Percentiles rank a stretch among this genome's conserved stretches.
Evolutionary conservation across 345 rosid species (phyloP).

Genomic region (Euphorbia tirucalli): DNA sequence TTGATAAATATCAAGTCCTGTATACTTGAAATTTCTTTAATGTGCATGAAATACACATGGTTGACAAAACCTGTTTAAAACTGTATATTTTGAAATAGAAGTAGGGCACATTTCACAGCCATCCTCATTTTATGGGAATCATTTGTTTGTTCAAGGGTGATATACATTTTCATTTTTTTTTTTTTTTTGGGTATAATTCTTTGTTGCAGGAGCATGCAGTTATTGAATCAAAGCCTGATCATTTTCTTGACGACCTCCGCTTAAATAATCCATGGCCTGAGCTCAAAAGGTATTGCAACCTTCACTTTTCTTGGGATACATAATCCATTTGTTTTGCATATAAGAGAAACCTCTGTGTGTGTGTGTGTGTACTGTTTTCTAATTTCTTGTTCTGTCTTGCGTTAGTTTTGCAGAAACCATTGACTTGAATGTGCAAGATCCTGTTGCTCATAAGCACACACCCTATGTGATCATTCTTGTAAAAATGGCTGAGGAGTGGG

Average conservation of each 20-base stretch:
- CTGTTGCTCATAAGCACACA: constrained; percentile 87
- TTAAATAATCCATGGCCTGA: constrained; percentile 95
- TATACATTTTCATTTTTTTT: too few relatives aligned
- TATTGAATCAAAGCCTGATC: constrained; percentile 95
- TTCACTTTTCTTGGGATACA: too few relatives aligned
- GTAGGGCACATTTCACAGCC: too few relatives aligned
- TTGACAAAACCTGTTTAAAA: too few relatives aligned
- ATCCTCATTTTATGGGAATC: too few relatives aligned
- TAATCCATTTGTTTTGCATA: background rate
- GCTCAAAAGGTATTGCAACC: constrained; percentile 58
- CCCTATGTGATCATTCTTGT: constrained; percentile 88
- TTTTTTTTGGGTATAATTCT: too few relatives aligned
- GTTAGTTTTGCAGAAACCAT: constrained; percentile 73
- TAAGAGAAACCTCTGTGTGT: background rate
- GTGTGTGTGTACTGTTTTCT: background rate
- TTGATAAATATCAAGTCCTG: background rate
- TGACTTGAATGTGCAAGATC: constrained; percentile 66
- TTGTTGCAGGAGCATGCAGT: constrained; percentile 78
- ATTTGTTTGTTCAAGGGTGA: too few relatives aligned
- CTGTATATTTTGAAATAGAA: too few relatives aligned
- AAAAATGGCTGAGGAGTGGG: constrained; percentile 84
- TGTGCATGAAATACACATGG: too few relatives aligned
- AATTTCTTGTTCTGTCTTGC: constrained; percentile 22
- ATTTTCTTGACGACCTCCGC: constrained; percentile 92
- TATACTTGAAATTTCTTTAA: background rate